Conservation (phyloP, 2,329 filamentous ascomycete species). For the Penicillium sp. region DNA sequence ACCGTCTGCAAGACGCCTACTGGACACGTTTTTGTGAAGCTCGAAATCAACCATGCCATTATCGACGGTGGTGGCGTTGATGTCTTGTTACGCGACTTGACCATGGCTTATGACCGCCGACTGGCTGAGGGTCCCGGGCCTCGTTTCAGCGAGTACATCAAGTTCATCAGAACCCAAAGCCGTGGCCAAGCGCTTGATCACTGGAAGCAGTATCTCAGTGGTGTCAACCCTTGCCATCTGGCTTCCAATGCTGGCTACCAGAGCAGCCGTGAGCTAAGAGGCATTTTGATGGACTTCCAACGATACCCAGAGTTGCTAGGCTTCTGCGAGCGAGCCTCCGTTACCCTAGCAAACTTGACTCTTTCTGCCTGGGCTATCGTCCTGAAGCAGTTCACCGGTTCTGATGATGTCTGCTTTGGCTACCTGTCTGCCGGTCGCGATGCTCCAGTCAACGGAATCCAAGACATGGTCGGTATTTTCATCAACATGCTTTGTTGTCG, state of each 20-base stretch:
- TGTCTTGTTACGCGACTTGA: constrained; percentile 33
- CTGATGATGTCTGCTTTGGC: constrained; percentile 44
- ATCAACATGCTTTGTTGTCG: constrained; percentile 59
- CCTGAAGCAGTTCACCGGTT: constrained; percentile 31
- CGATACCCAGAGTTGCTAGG: constrained; percentile 31
- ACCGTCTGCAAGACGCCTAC: constrained; percentile 33
- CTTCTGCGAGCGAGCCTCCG: constrained; percentile 32
- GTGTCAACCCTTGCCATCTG: constrained; percentile 34
- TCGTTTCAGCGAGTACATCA: constrained; percentile 40
- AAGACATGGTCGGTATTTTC: constrained; percentile 51
- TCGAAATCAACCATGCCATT: constrained; percentile 42
- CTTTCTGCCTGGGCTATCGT: constrained; percentile 43
- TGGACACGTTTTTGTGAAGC: constrained; percentile 34
- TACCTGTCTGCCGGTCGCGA: constrained; percentile 46
- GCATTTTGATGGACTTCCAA: constrained; percentile 30
- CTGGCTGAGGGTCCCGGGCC: constrained; percentile 30
- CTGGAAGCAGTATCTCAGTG: constrained; percentile 38
- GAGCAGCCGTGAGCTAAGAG: constrained; percentile 23
- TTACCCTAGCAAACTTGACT: constrained; percentile 40
- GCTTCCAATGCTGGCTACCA: constrained; percentile 11
- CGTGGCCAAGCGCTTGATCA: constrained; percentile 30
- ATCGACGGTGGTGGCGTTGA: constrained; percentile 39
- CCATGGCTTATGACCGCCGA: constrained; percentile 32
- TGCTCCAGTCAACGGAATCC: constrained; percentile 46
- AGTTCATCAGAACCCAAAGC: constrained; percentile 30